A percentile compares a stretch with the other conserved stretches of the same genome.
phyloP scores from a whole-genome alignment of 192 early-diverging fungal genomes.

The Spinellus fusiger region DNA sequence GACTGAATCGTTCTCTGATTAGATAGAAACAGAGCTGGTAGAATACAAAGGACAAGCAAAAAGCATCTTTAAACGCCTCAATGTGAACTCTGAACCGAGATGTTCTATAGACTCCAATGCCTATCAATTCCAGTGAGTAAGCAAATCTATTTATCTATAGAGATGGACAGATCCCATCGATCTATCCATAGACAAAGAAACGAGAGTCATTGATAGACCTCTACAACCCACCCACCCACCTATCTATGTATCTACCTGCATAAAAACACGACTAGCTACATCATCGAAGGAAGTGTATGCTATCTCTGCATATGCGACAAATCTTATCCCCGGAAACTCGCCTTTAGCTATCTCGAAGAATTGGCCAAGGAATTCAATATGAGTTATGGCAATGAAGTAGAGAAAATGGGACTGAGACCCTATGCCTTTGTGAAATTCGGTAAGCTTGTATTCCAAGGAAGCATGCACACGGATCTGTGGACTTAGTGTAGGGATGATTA shows the following conservation, averaged over 20 bases:
- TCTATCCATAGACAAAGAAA: too few relatives aligned
- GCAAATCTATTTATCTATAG: neutral
- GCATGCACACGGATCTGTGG: neutral
- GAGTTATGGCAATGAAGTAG: conserved; percentile 88
- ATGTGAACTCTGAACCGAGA: conserved; percentile 74
- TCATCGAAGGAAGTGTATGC: conserved; percentile 90
- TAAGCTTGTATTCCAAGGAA: conserved; percentile 20
- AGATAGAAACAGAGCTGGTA: conserved; percentile 74
- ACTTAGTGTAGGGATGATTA: conserved; percentile 14
- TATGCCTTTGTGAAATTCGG: conserved; percentile 98
- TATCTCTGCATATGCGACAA: conserved; percentile 93
- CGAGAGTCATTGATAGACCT: too few relatives aligned
- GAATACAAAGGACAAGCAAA: conserved; percentile 95
- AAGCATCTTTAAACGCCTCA: conserved; percentile 85
- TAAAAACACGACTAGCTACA: conserved; percentile 55
- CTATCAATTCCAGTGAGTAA: conserved; percentile 79
- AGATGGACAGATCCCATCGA: neutral
- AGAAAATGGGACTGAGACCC: conserved; percentile 75
- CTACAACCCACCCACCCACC: too few relatives aligned
- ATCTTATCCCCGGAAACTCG: conserved; percentile 86
- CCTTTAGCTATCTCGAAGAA: conserved; percentile 94
- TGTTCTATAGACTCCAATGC: conserved; percentile 94
- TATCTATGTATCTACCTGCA: too few relatives aligned
- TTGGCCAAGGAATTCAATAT: conserved; percentile 89
- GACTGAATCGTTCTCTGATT: neutral